Base-by-base conservation (phyloP, 176 grass and related monocot genomes). In the Carex pumila region DNA sequence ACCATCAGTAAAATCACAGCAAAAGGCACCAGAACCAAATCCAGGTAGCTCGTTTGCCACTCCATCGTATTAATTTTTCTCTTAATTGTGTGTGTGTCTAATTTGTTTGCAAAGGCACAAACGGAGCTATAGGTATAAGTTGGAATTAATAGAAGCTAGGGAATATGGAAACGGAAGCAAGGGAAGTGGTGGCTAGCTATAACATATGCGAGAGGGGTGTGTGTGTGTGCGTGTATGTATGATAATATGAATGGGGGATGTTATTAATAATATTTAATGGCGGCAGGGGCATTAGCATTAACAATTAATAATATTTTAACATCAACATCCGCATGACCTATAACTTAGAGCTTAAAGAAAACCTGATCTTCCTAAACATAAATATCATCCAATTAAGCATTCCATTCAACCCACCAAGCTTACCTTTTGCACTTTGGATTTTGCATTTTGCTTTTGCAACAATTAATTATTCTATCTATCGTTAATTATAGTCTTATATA, bases 11-110 rank as follows among this genome's bases (percentile, higher is more conserved):
- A 57, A 9, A 95, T 85, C 4, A 98, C 79, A 19, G 90, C 87
- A 0, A 93, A 62, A 0, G 93, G 93, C 67, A 98, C 85, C 45
- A 98, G 84, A 29, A 84, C 68, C 21, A 95, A 56, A 55, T 98
- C 96, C 76, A 98, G 59, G 80, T 88, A 98, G 69, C 91, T 68
- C 69, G 89, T 88, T 63, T 82, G 93, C 96, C 96, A 98, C 91
- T 85, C 89, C 93, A 98, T 92, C 32, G 6, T 14, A 50, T 11
- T 50, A 50, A 50, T 50, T 50, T 50, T 12, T 50, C 47, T 81
- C 1, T 68, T 50, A 2, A 12, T 9, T 50, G 2, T 68, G 2
- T 50, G 10, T 68, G 5, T 61, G 2, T 61, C 36, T 14, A 18
- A 0, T 57, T 15, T 62, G 6, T 81, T 61, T 81, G 34, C 31